Evolutionary conservation across 2,329 filamentous ascomycete genomes (phyloP).

Genomic region (Xylaria sp.): DNA sequence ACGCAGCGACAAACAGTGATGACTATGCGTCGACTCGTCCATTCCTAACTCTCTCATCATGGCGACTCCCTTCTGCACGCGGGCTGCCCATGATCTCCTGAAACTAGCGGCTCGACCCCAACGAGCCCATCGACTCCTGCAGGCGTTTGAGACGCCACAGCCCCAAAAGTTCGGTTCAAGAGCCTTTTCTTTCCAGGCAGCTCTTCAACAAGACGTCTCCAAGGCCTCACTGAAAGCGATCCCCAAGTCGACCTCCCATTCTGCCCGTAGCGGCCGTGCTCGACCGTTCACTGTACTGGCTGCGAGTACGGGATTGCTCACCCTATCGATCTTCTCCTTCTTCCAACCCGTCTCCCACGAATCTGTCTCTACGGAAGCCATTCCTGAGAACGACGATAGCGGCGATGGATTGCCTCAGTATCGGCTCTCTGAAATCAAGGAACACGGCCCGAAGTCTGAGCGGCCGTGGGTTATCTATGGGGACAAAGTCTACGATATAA

Average conservation of each 20-base stretch:
- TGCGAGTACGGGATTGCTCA: constrained; percentile 28
- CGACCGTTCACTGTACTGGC: constrained; percentile 25
- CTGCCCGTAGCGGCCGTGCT: constrained; percentile 9
- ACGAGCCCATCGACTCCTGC: constrained; percentile 13
- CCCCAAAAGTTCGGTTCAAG: constrained; percentile 5
- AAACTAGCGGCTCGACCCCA: constrained; percentile 15
- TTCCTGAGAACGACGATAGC: constrained; percentile 27
- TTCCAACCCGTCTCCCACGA: constrained; percentile 25
- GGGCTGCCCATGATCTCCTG: constrained; percentile 18
- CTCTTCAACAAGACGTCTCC: constrained; percentile 16
- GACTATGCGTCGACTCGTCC: constrained; percentile 6
- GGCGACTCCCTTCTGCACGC: constrained; percentile 11
- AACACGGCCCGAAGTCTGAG: constrained; percentile 47
- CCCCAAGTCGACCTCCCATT: constrained; percentile 3
- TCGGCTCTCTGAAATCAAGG: constrained; percentile 46
- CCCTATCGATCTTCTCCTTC: constrained; percentile 24
- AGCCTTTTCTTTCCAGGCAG: constrained; percentile 16
- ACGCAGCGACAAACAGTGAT: not conserved
- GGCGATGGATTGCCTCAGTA: constrained; percentile 44
- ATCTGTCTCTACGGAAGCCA: constrained; percentile 12
- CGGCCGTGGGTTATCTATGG: constrained; percentile 60
- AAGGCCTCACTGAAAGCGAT: constrained; percentile 7
- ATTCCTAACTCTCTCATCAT: not conserved
- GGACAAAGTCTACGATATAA: constrained; percentile 65
- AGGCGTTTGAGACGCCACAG: constrained; percentile 10